Conservation (phyloP, 192 early-diverging fungal genomes). For the Chytriomyces sp. region DNA sequence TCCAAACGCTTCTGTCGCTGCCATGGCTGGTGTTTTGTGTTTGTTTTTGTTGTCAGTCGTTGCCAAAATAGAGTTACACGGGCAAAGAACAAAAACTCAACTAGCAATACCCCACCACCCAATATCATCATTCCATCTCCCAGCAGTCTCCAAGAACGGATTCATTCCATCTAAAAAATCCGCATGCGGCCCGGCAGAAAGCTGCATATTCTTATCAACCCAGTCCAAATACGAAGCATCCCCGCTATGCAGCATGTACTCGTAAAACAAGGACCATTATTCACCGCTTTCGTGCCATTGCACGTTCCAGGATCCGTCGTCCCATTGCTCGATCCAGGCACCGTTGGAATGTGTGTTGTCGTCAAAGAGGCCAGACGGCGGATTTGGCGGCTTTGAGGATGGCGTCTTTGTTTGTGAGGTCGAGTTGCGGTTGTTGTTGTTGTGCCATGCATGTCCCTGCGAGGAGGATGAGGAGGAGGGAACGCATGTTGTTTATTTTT, state of each 20-base stretch:
- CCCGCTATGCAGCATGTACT: slow-evolving; percentile 18
- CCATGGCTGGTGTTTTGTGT: slow-evolving; percentile 26
- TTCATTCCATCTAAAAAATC: slow-evolving; percentile 29
- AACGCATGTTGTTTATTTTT: too few relatives aligned
- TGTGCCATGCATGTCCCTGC: not conserved
- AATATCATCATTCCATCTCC: slow-evolving; percentile 43
- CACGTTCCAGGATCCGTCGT: slow-evolving; percentile 25
- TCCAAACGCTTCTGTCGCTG: slow-evolving; percentile 10
- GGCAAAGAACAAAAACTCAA: slow-evolving; percentile 16
- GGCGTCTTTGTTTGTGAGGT: not conserved
- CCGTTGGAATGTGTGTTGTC: not conserved
- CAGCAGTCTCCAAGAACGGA: slow-evolving; percentile 25
- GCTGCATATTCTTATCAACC: slow-evolving; percentile 9
- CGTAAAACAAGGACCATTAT: slow-evolving; percentile 16
- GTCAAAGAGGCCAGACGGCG: slow-evolving; percentile 13
- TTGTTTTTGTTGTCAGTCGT: too few relatives aligned
- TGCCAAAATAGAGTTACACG: slow-evolving; percentile 27
- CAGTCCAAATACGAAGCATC: slow-evolving; percentile 21
- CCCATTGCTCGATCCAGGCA: slow-evolving; percentile 1
- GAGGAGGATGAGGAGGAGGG: too few relatives aligned
- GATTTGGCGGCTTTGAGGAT: slow-evolving; percentile 10
- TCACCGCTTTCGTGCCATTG: slow-evolving; percentile 36
- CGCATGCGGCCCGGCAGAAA: slow-evolving; percentile 9
- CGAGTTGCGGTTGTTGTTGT: too few relatives aligned
- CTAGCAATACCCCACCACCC: slow-evolving; percentile 51